Evolutionary conservation across 345 rosid genomes (phyloP), one percentile per base, ranked within the genome.

Genomic region (Populus simonii): DNA sequence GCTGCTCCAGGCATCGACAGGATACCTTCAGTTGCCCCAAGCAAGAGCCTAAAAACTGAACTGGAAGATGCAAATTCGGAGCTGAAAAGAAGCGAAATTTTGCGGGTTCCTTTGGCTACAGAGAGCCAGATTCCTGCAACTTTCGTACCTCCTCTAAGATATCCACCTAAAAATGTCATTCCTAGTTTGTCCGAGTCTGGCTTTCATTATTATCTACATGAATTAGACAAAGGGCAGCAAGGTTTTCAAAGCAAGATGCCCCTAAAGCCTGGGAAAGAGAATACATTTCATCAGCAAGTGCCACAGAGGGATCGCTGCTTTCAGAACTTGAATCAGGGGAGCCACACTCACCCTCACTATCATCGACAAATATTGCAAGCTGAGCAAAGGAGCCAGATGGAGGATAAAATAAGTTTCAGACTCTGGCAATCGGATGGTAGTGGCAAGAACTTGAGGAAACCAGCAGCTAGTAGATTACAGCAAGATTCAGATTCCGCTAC

Each of bases 91-190:
- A 18, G 59, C 20, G 23, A 20, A 20, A 20, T 7, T 7, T 6
- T 18, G 59, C 59, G 8, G 59, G 59, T 18, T 17, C 61, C 47
- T 39, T n/a, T 3, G 15, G 31, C 75, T 41, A 8, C 45, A 12
- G 33, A 12, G 38, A 66, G 68, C 70, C 53, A 51, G 66, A 79
- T 61, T 41, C 66, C 72, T 13, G 18, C 36, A 16, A 23, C 22
- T 33, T 8, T n/a, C 31, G 72, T 47, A 35, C 83, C 80, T 69
- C 78, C 84, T 1, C 47, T 80, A 6, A 75, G 80, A 81, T 81
- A 74, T 78, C 84, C 83, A 10, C 83, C 75, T 0, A 79, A 69
- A 53, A 79, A 43, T 71, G 71, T 71, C 0, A 69, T 63, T 6
- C 65, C 69, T 5, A n/a, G 33, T 22, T 17, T 29, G 62, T 71